Base-by-base conservation (phyloP, 2,329 filamentous ascomycete species). In the Cladophialophora psammophila region DNA sequence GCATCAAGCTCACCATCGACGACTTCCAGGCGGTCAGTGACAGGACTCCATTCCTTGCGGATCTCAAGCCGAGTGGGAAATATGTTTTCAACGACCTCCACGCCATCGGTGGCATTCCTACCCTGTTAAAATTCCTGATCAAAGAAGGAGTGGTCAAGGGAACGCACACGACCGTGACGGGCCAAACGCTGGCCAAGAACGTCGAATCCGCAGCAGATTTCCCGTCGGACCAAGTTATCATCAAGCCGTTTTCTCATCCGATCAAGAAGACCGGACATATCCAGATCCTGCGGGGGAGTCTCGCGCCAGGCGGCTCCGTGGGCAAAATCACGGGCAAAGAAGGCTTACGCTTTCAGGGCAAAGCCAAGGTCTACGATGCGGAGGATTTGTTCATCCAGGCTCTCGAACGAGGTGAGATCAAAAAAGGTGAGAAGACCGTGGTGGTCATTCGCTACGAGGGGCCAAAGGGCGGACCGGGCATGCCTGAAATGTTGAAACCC, bases 11-110 rank as follows among this genome's bases (percentile, higher is more conserved):
- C 63, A 92, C 90, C 55, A 90, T 95, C 67, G 92, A 95, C 73
- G 92, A 95, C 80, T 94, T 94, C 87, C 92, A 95, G 81, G 82
- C 85, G 73, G 90, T 94, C 58, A 93, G 91, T 0, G 89, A 95
- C 81, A 87, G 88, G 57, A 92, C 86, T 18, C 92, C 92, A 26
- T 90, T 93, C 83, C 84, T 95, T 31, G 91, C 92, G 8, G 91
- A 95, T 76, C 83, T 95, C 50, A 94, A 94, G 83, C 92, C 92
- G 2, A 93, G 90, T 5, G 86, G 86, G 63, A 87, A 87, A 75
- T 87, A 86, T 67, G 86, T 88, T 57, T 87, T 88, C 83, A 81
- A 83, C 40, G 86, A 88, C 72, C 78, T 88, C 50, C 80, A 84
- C 75, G 77, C 79, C 31, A 85, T 88, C 64, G 86, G 86, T 56